Evolutionary conservation across 2,329 filamentous ascomycete species (phyloP), one percentile per base, ranked within the genome.

Genomic region (Pseudocercospora cruenta): DNA sequence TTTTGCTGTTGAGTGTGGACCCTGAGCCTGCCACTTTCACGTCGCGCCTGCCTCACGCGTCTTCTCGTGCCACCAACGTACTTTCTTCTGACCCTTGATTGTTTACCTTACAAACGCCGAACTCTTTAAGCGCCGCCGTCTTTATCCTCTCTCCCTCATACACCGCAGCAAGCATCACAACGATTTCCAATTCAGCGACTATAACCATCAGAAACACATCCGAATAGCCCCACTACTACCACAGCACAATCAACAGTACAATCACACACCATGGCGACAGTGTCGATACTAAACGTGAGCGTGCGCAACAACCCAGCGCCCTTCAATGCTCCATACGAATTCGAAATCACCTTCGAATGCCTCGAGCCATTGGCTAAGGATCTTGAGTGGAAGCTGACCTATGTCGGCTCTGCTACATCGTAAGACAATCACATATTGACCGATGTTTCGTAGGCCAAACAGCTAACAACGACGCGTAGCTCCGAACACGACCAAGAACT

Each of bases 331-430:
- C 89, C 93, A 62, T 99, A 99, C 80, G 90, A 95, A 80, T 97
- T 99, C 74, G 94, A 99, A 82, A 98, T 99, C 79, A 99, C 95
- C 19, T 99, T 99, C 70, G 95, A 99, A 82, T 98, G 95, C 77
- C 88, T 98, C 24, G 95, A 99, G 83, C 88, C 91, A 73, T 87
- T 99, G 45, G 92, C 96, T 79, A 97, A 97, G 82, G 95, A 99
- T 82, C 89, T 99, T 68, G 95, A 99, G 82, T 99, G 95, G 95
- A 99, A 99, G 82, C 86, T 99, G 75, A 99, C 93, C 79, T 99
- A 99, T 75, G 95, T 99, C 78, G 96, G 95, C 76, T 99, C 95
- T 73, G 95, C 96, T 70, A 98, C 94, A 64, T 97, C 93, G 91
- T 96, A 85, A 84, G 91, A 12, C 4, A 21, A 9, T 19, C 8